These are phyloP conservation scores for Oxytropis ochrocephala DNA, from an alignment of 306 rosid genomes.

Conservation along the genomic window DNA sequence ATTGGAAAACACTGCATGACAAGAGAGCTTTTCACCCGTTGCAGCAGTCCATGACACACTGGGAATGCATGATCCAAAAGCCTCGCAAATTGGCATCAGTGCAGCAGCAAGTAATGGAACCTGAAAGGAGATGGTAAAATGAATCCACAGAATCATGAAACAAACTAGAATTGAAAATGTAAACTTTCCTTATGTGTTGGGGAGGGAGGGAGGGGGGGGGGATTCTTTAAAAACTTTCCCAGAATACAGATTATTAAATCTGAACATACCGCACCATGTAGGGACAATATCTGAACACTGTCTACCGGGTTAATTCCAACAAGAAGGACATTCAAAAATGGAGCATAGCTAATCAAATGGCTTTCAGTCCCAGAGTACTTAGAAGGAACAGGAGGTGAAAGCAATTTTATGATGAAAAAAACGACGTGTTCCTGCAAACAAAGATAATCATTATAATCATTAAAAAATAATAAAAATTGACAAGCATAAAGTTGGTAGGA, in stretches of 20 bases:
- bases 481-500: not conserved
- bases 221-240: not conserved
- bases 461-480: not conserved
- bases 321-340: conserved; percentile 70
- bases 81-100: conserved; percentile 95
- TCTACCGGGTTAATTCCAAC: conserved; percentile 89
- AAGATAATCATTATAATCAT: conserved; percentile 1
- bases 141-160: conserved; percentile 14
- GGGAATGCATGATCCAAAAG: conserved; percentile 88
- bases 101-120: conserved; percentile 91
- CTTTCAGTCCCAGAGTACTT: conserved; percentile 52
- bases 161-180: not conserved
- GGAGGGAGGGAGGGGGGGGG: not conserved
- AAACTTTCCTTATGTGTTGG: not conserved
- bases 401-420: conserved; percentile 62
- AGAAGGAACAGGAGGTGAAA: conserved; percentile 73
- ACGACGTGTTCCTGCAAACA: conserved; percentile 79
- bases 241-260: not conserved
- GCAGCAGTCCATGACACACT: conserved; percentile 55
- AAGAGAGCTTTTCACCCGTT: conserved; percentile 72
- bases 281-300: conserved; percentile 82
- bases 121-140: conserved; percentile 37
- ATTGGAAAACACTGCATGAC: conserved; percentile 88
- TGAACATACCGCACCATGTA: conserved; percentile 84
- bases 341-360: conserved; percentile 77